Evolutionary conservation across 2,329 filamentous ascomycete species (phyloP), one percentile per base, ranked within the genome.

Genomic region (Aspergillus sp.): DNA sequence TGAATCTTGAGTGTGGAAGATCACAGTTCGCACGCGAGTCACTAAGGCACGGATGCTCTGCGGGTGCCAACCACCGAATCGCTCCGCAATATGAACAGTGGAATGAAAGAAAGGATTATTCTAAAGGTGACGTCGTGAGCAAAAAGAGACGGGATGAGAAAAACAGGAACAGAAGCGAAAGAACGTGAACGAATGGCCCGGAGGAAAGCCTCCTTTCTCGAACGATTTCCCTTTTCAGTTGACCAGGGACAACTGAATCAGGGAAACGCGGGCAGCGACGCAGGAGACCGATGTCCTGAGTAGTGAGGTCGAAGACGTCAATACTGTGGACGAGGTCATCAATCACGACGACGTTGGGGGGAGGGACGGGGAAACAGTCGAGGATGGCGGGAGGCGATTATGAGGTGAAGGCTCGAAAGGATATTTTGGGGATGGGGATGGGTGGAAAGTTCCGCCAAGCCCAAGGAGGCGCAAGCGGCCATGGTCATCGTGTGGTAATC

Each of bases 141-240:
- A 34, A 64, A 65, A 62, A 48, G 63, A 60, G 50, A 46, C 42
- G 47, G 41, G 34, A 49, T 41, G 58, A 53, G 54, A 62, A 62
- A 55, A 54, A 61, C 58, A 60, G 49, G 61, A 66, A 48, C 50
- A 63, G 47, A 61, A 55, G 52, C 62, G 55, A 50, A 52, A 62
- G 47, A 61, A 61, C 53, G 51, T 63, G 56, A 74, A 73, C 69
- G 71, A 74, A 66, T 64, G 71, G 65, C 69, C 67, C 70, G 71
- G 72, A 70, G 47, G 68, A 66, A 70, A 64, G 65, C 70, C 71
- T 72, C 71, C 71, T 72, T 69, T 72, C 54, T 64, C 58, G 62
- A 64, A 57, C 63, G 65, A 57, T 64, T 62, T 64, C 62, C 59
- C 63, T 64, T 58, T 62, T 64, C 58, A 63, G 56, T 64, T 64